Evolutionary conservation across 2,329 filamentous ascomycete genomes (phyloP), one percentile per base, ranked within the genome.

Genomic region (Pseudogymnoascus sp.): DNA sequence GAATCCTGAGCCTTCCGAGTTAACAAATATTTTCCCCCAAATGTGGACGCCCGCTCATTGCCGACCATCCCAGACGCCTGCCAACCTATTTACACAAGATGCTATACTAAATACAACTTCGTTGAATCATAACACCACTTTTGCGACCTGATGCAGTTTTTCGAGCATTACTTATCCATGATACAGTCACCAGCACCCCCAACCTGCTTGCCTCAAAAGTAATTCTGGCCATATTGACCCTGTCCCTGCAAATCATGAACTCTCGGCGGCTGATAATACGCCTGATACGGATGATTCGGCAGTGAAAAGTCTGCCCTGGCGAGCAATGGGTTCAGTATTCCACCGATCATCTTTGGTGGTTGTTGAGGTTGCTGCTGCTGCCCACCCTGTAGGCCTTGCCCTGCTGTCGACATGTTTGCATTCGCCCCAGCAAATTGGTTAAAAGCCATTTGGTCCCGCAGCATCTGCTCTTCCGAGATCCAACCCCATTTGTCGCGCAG

Each of bases 401-500:
- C 38, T 62, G 63, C 31, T 64, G 62, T 46, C 23, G 59, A 63
- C 61, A 46, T 43, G 43, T 43, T 66, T 62, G 28, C 34, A n/a
- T 38, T 61, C 63, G 31, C 28, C 16, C 36, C 43, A 14, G 65
- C 64, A 12, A 67, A 60, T 60, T 62, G 23, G 67, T 65, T 34
- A 68, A 65, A 59, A 21, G 49, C 1, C 28, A 56, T 34, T 34
- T 56, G 49, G 49, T 56, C 28, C 11, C 49, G 18, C 8, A 56
- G 6, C 49, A 56, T 14, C 69, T 71, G 46, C 42, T 70, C 69
- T 68, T 77, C 71, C 68, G 75, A 65, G 68, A 70, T 69, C 88
- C 90, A 93, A 5, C 87, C 88, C 93, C 93, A 97, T 65, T 83
- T 84, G 66, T 84, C 82, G 72, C 87, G 89, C 37, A 97, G 81